Base-by-base conservation (phyloP, 2,329 filamentous ascomycete species). In the Fusarium siculi region DNA sequence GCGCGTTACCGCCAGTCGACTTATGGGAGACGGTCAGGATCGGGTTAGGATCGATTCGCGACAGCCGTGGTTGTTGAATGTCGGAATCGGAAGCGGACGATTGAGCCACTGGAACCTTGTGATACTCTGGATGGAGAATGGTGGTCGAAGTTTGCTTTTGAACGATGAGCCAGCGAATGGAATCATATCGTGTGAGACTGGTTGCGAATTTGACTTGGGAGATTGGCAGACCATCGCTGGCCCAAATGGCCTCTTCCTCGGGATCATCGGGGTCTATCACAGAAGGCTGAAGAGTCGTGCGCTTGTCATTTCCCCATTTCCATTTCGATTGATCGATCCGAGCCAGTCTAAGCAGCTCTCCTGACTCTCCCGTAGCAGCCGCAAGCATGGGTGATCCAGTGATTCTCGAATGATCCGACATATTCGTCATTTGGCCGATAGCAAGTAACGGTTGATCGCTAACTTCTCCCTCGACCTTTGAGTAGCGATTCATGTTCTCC, bases 271-370 rank as follows among this genome's bases (percentile, higher is more conserved):
- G 72, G 42, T 86, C 83, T 14, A 87, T 77, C 0, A 82, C 81
- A 10, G 84, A 84, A 2, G 90, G 81, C 21, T 83, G 81, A 30
- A 93, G 78, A 56, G 82, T 85, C 3, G 84, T 79, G 43, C 84
- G 83, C 40, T 82, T 81, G 40, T 87, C 80, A 7, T 81, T 78
- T 2, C 79, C 80, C 89, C 91, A 93, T n/a, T 85, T 83, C 81
- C 87, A 88, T 53, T 82, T 82, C 53, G 89, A 86, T 28, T 85
- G 79, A 7, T 84, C 82, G 8, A 91, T 79, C 11, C 84, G 82
- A 9, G 86, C 80, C 5, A 94, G 77, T 5, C 88, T 87, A 15
- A 94, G 80, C 3, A 88, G 81, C 71, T 91, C 87, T 3, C 89
- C 88, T 19, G 85, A 86, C 54, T 86, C 84, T n/a, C 92, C 92